These are phyloP conservation scores for Colletotrichum lupini DNA, from an alignment of 2,329 filamentous ascomycete species.

Conservation along the genomic window DNA sequence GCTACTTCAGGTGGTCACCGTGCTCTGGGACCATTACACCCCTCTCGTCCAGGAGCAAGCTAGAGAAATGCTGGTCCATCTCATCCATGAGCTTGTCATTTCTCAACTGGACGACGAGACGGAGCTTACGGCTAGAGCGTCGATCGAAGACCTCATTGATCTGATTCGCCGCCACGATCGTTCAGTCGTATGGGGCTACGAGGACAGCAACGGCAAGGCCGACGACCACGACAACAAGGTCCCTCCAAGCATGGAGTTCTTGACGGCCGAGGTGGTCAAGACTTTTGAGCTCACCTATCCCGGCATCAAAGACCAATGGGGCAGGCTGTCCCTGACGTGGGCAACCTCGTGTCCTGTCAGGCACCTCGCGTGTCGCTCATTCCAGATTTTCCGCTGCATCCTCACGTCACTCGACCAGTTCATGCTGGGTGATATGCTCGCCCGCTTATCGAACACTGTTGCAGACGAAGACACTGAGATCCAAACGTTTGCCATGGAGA, in stretches of 20 bases:
- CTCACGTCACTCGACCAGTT: conserved; percentile 88
- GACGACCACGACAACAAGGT: conserved; percentile 83
- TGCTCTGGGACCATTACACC: conserved; percentile 98
- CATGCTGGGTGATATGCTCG: conserved; percentile 98
- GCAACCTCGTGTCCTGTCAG: conserved; percentile 96
- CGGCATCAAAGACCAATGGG: conserved; percentile 91
- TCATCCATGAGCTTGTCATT: conserved; percentile 95
- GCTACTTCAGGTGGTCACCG: conserved; percentile 88
- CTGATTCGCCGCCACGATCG: conserved; percentile 85
- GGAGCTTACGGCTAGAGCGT: conserved; percentile 71
- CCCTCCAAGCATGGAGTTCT: conserved; percentile 85
- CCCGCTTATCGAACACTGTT: conserved; percentile 93
- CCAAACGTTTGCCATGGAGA: conserved; percentile 97
- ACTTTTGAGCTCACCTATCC: conserved; percentile 89
- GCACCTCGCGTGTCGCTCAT: conserved; percentile 94
- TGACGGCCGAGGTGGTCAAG: conserved; percentile 83
- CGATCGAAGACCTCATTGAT: conserved; percentile 90
- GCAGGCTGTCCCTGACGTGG: conserved; percentile 90
- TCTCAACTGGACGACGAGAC: conserved; percentile 77
- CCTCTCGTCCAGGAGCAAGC: conserved; percentile 96
- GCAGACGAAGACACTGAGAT: conserved; percentile 95
- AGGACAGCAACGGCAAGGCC: conserved; percentile 86
- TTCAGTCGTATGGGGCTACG: conserved; percentile 92
- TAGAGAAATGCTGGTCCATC: conserved; percentile 95
- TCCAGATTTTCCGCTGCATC: conserved; percentile 96